phyloP scores from a whole-genome alignment of 768 basidiomycete genomes.

The Lactarius tabidus region DNA sequence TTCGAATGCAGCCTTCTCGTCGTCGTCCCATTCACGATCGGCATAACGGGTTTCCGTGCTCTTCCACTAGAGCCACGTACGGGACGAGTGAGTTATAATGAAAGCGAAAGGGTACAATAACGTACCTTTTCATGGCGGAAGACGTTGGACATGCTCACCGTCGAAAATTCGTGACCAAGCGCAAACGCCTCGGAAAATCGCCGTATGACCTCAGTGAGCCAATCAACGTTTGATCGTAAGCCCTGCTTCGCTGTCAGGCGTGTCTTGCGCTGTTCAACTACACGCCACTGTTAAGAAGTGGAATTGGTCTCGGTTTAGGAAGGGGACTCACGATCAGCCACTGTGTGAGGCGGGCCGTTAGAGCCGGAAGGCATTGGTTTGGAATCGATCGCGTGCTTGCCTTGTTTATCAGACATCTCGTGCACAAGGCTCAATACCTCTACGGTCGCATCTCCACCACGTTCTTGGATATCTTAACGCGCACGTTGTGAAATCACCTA shows the following conservation, averaged over 20 bases:
- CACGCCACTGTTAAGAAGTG: background rate
- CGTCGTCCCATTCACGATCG: constrained; percentile 66
- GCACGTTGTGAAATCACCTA: background rate
- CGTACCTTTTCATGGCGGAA: constrained; percentile 62
- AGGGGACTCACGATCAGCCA: constrained; percentile 49
- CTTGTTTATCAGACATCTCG: constrained; percentile 60
- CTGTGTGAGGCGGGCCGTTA: constrained; percentile 34
- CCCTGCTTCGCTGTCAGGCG: constrained; percentile 50
- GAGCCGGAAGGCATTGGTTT: constrained; percentile 11
- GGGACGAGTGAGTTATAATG: constrained; percentile 1
- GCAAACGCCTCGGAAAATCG: constrained; percentile 67
- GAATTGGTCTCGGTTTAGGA: background rate
- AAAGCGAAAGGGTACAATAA: background rate
- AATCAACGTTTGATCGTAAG: constrained; percentile 65
- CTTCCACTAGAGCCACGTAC: constrained; percentile 57
- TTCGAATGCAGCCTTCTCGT: constrained; percentile 72
- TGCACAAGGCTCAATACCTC: constrained; percentile 67
- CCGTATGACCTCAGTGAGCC: constrained; percentile 70
- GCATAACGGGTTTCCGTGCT: constrained; percentile 58
- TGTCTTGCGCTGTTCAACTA: constrained; percentile 66
- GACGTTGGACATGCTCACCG: constrained; percentile 59
- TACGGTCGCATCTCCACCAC: constrained; percentile 69
- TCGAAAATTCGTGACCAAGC: constrained; percentile 51
- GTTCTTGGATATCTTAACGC: constrained; percentile 40
- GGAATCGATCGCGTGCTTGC: constrained; percentile 36